Evolutionary conservation across 2,329 filamentous ascomycete species (phyloP), one percentile per base, ranked within the genome.

Genomic region (Colletotrichum trifolii): DNA sequence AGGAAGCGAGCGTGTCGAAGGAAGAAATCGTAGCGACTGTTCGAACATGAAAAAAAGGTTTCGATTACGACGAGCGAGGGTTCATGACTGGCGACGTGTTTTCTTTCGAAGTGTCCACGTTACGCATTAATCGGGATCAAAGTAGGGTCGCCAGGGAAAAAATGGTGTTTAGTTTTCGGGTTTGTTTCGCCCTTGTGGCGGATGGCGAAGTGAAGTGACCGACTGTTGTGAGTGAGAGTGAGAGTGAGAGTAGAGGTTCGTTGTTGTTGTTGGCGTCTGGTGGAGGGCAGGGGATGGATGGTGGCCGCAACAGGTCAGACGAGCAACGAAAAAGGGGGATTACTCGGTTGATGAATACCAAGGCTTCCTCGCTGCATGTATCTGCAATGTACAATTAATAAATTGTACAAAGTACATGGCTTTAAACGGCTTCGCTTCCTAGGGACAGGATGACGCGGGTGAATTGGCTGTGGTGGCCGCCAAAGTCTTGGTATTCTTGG

Each of bases 401-500:
- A 25, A 25, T 38, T 43, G 11, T 33, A 47, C 15, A 48, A 36
- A 40, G 46, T 33, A 58, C 45, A 39, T 49, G 34, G 48, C 47
- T 49, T 36, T 36, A 56, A 35, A 43, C 54, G 25, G 25, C 25
- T 25, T 25, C 25, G 25, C 25, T 25, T 25, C 25, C 25, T 9
- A 46, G n/a, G 12, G 33, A 45, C 48, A 54, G 48, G 60, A 67
- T 66, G 66, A 67, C 63, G 66, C 66, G 66, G 25, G 66, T 66
- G 63, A 58, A 67, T 66, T 54, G 39, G 54, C 54, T 49, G 45
- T 56, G 66, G 57, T 66, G 62, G 61, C 58, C 63, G 63, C 62
- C 56, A 67, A 55, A 55, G 66, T 66, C 66, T 66, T 67, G 66
- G 66, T 66, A 67, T 57, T 66, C 66, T 66, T 67, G 66, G 62